Percentiles rank a stretch among this genome's conserved stretches.
phyloP scores from a whole-genome alignment of 2,329 filamentous ascomycete species.

The Aspergillus oerlinghausenensis region DNA sequence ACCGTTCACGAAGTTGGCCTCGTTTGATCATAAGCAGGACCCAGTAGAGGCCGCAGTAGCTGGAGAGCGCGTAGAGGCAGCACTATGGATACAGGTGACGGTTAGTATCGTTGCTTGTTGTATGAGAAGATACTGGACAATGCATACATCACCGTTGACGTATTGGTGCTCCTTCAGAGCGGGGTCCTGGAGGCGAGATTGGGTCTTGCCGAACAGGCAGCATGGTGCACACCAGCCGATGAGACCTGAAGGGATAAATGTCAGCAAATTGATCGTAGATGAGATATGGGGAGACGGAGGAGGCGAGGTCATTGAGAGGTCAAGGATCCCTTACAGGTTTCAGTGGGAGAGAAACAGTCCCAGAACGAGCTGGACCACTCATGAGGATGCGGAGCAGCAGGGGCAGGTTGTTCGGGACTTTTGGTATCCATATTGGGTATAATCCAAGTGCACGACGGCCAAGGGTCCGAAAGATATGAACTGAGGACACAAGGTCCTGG shows the following conservation, averaged over 20 bases:
- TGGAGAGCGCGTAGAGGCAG: constrained; percentile 28
- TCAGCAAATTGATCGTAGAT: neutral
- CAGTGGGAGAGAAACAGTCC: constrained; percentile 28
- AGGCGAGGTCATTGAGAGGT: neutral
- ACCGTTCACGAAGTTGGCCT: constrained; percentile 49
- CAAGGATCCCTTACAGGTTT: constrained; percentile 24
- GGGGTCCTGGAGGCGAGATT: constrained; percentile 29
- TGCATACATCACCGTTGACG: constrained; percentile 25
- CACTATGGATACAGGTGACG: constrained; percentile 24
- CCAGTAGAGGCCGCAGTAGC: constrained; percentile 27
- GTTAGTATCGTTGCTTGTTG: neutral
- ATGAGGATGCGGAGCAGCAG: constrained; percentile 1
- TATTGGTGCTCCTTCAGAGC: constrained; percentile 21
- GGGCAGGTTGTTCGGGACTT: neutral
- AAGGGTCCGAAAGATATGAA: neutral
- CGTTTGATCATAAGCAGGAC: constrained; percentile 52
- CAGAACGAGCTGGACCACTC: constrained; percentile 31
- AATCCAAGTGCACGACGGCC: neutral
- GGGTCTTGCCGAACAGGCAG: constrained; percentile 28
- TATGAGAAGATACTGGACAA: neutral
- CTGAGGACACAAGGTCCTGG: neutral
- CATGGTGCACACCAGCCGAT: constrained; percentile 27
- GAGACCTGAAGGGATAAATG: constrained; percentile 17
- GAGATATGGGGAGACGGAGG: neutral
- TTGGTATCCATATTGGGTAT: neutral